phyloP scores from a whole-genome alignment of 2,329 filamentous ascomycete species.

The Scolecobasidium constrictum region DNA sequence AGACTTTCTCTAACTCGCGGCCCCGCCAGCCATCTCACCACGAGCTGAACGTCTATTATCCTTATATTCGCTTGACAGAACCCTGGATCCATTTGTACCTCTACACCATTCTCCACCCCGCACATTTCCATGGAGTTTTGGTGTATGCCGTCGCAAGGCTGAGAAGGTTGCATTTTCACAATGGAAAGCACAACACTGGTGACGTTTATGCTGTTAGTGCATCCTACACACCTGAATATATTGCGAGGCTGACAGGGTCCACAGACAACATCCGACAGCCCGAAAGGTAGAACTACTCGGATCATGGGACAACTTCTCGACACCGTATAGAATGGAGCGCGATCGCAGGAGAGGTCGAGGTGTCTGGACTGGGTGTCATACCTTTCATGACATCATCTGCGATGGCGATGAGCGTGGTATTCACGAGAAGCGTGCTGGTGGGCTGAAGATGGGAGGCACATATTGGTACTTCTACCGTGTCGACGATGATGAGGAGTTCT shows the following conservation, averaged over 20 bases:
- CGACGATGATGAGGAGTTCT: slow-evolving; percentile 64
- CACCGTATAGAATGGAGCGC: slow-evolving; percentile 67
- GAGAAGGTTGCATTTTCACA: too few species aligned
- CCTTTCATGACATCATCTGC: slow-evolving; percentile 74
- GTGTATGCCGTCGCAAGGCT: too few species aligned
- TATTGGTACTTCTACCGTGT: slow-evolving; percentile 96
- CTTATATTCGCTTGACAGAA: too few species aligned
- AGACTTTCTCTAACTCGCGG: too few species aligned
- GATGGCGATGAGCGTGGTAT: slow-evolving; percentile 53
- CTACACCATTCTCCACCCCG: too few species aligned
- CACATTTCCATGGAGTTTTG: too few species aligned
- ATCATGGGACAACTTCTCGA: slow-evolving; percentile 90
- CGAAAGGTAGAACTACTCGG: slow-evolving; percentile 71
- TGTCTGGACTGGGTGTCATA: slow-evolving; percentile 81
- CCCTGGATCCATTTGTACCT: too few species aligned
- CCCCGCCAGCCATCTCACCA: too few species aligned
- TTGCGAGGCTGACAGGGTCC: not conserved
- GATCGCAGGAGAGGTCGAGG: slow-evolving; percentile 63
- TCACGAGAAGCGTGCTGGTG: slow-evolving; percentile 55
- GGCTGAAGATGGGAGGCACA: slow-evolving; percentile 80
- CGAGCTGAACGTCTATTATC: too few species aligned
- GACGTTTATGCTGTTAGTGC: slow-evolving; percentile 24
- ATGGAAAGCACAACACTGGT: slow-evolving; percentile 26
- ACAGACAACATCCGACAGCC: slow-evolving; percentile 41
- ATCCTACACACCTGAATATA: not conserved